Base-by-base conservation (phyloP, 352 stramenopile genomes). In the Globisporangium heterothallicum region DNA sequence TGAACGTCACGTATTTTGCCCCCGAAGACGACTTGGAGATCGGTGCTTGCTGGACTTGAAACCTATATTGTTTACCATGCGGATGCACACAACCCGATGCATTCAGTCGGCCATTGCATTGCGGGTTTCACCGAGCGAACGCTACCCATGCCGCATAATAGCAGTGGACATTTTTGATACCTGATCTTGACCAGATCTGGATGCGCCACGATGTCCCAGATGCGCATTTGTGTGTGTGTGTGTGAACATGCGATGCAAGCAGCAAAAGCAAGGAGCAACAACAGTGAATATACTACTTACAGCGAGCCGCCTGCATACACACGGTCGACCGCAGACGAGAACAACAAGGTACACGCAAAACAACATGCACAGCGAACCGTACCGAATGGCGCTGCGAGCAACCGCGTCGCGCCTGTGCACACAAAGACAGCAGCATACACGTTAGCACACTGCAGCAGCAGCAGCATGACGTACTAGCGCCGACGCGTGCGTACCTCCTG, bases 121-220 rank as follows among this genome's bases (percentile, higher is more conserved):
- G 19, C 3, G n/a, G n/a, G n/a, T n/a, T n/a, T n/a, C n/a, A n/a
- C n/a, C n/a, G n/a, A n/a, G n/a, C n/a, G n/a, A n/a, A n/a, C n/a
- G n/a, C n/a, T n/a, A n/a, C n/a, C n/a, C n/a, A n/a, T n/a, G n/a
- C n/a, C n/a, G n/a, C n/a, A n/a, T n/a, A 3, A n/a, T 14, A 29
- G 19, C 13, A 21, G 6, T 14, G 19, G 2, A 1, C 4, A 36
- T 26, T 4, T 13, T 13, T 43, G 56, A 19, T 54, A 75, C 66
- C 78, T 66, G 52, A 91, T 93, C 64, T 93, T 93, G 35, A 90
- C 44, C 19, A 91, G 70, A 57, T 91, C 79, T 81, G 30, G 13
- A 7, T 30, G 38, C 6, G 38, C 32, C 40, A 45, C 7, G 21
- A 43, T 3, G 27, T 49, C 1, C 3, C 18, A n/a, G n/a, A n/a